Conservation (phyloP, 2,329 filamentous ascomycete genomes). For the Verticillium longisporum region DNA sequence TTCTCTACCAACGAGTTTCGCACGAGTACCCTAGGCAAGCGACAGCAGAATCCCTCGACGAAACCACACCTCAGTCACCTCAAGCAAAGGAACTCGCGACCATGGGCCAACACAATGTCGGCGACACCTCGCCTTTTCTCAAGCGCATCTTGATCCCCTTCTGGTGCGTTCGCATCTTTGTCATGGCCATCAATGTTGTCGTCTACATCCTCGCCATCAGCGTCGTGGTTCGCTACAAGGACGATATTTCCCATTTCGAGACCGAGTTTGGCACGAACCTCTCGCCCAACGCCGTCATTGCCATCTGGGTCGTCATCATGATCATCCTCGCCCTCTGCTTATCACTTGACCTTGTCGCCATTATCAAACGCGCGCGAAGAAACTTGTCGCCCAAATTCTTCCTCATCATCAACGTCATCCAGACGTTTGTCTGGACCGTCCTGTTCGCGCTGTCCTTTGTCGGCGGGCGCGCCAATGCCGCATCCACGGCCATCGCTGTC, state of each 20-base stretch:
- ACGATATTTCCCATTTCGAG: slow-evolving; percentile 7
- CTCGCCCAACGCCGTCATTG: slow-evolving; percentile 12
- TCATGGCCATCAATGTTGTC: slow-evolving; percentile 19
- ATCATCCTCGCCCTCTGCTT: slow-evolving; percentile 19
- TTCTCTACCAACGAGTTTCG: no score
- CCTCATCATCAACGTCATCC: slow-evolving; percentile 20
- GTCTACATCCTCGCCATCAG: slow-evolving; percentile 15
- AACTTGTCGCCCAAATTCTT: slow-evolving; percentile 23
- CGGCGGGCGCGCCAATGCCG: slow-evolving; percentile 6
- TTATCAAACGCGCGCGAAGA: slow-evolving; percentile 21
- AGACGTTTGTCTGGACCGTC: slow-evolving; percentile 18
- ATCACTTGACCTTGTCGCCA: slow-evolving; percentile 21
- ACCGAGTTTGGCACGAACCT: neutral
- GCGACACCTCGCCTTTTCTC: slow-evolving; percentile 24
- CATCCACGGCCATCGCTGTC: slow-evolving; percentile 13
- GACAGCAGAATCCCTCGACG: neutral
- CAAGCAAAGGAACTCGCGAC: neutral
- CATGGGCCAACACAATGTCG: slow-evolving; percentile 19
- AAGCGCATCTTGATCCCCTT: slow-evolving; percentile 26
- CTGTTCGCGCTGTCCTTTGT: slow-evolving; percentile 19
- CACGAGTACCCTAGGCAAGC: no score
- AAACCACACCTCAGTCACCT: neutral
- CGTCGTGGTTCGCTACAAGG: slow-evolving; percentile 11
- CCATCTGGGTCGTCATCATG: slow-evolving; percentile 16
- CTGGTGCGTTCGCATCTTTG: slow-evolving; percentile 22